Evolutionary conservation across 2,329 filamentous ascomycete species (phyloP), one percentile per base, ranked within the genome.

Genomic region (Colletotrichum sp.): DNA sequence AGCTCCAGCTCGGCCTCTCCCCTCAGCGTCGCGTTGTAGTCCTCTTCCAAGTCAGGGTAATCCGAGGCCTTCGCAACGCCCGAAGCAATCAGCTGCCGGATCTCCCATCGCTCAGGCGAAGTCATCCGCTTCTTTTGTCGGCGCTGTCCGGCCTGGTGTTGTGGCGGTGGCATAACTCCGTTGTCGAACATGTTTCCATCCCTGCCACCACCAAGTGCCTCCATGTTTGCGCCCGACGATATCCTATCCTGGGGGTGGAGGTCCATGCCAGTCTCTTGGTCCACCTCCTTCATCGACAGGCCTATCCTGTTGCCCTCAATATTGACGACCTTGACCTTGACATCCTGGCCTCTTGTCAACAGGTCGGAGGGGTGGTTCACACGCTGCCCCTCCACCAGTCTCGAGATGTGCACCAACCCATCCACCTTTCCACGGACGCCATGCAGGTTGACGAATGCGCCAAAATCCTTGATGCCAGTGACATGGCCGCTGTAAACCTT

Each of bases 91-190:
- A 99, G 89, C 82, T 99, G 97, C 77, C 96, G 93, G 77, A 99
- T 98, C 84, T 99, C 97, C 96, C 97, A 99, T 82, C 97, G 89
- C 83, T 99, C 97, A 2, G 97, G 97, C 16, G 96, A 98, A 0
- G 96, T 99, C 93, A 99, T 93, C 68, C 97, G 91, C 87, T 99
- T 99, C 83, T 95, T 95, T 71, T 93, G 93, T 62, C 89, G 90
- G 79, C 89, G 89, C 9, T 88, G 85, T 1, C 82, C 60, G 2
- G 75, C 80, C 0, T 85, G 85, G 13, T 86, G 79, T 64, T 68
- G 89, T 86, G 77, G 77, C 5, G 77, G 75, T 24, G 75, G 68
- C 48, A 77, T 74, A 34, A 89, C 89, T 52, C 91, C 89, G 57
- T 88, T 89, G 80, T 95, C 92, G 75, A 95, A 91, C 16, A 94